Conservation (phyloP, 2,329 filamentous ascomycete genomes). For the Domatiomyces globalis region DNA sequence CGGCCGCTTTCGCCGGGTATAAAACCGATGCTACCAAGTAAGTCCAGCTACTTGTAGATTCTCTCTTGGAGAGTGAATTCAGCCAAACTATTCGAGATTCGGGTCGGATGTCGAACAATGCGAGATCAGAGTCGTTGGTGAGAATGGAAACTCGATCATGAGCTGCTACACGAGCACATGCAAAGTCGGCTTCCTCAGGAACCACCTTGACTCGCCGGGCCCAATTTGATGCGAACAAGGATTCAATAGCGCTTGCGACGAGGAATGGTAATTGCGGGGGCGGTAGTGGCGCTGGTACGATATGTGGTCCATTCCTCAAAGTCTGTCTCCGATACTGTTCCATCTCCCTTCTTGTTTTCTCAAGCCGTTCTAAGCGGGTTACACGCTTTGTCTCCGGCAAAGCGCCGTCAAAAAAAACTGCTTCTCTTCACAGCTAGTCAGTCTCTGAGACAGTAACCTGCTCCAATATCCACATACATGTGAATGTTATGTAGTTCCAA, state of each 20-base stretch:
- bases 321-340: conserved; percentile 23
- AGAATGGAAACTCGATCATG: conserved; percentile 45
- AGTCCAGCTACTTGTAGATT: conserved; percentile 3
- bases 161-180: conserved; percentile 55
- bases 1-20: conserved; percentile 18
- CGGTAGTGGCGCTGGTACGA: conserved; percentile 25
- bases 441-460: conserved; percentile 6
- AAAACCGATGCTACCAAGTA: conserved; percentile 6
- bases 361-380: conserved; percentile 47
- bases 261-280: conserved; percentile 61
- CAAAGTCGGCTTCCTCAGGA: conserved; percentile 71
- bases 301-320: conserved; percentile 8
- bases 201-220: conserved; percentile 42
- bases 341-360: conserved; percentile 44
- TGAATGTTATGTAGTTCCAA: conserved; percentile 41
- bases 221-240: conserved; percentile 21
- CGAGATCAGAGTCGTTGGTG: conserved; percentile 76
- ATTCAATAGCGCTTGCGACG: conserved; percentile 61
- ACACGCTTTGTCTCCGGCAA: conserved; percentile 54
- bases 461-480: conserved; percentile 41
- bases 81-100: conserved; percentile 54
- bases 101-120: conserved; percentile 55
- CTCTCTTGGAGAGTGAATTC: conserved; percentile 41
- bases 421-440: conserved; percentile 1
- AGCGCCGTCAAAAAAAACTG: conserved; percentile 74